Percentiles rank a stretch among this genome's conserved stretches.
Evolutionary conservation across 2,329 filamentous ascomycete genomes (phyloP).

Genomic region (Metarhizium humberi): DNA sequence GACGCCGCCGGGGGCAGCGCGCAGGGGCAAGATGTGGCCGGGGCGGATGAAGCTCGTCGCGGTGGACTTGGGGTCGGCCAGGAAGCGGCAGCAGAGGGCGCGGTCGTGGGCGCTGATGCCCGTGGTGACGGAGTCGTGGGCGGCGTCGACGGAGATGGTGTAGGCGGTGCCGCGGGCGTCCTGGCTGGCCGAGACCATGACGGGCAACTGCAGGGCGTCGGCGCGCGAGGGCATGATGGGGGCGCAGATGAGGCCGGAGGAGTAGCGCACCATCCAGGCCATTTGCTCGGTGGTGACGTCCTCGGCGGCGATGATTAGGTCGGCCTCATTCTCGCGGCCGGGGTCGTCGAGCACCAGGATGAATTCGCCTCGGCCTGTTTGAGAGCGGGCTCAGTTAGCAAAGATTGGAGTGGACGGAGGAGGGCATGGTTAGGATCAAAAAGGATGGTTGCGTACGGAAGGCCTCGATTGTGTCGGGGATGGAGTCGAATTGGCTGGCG

Average conservation of each 20-base stretch:
- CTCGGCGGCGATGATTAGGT: conserved; percentile 88
- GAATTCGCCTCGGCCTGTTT: conserved; percentile 70
- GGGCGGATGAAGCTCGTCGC: conserved; percentile 64
- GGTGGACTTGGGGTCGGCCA: conserved; percentile 57
- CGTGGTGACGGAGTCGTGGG: conserved; percentile 64
- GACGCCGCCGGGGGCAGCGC: conserved; percentile 71
- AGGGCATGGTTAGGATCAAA: neutral
- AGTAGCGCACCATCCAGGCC: conserved; percentile 91
- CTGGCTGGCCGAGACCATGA: conserved; percentile 69
- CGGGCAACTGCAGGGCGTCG: conserved; percentile 65
- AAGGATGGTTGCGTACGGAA: conserved; percentile 42
- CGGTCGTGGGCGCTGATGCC: conserved; percentile 88
- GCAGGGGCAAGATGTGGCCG: conserved; percentile 83
- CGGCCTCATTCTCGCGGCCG: conserved; percentile 93
- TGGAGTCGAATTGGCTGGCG: conserved; percentile 50
- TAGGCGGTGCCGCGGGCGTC: conserved; percentile 91
- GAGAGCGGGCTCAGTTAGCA: conserved; percentile 3
- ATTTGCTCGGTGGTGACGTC: conserved; percentile 81
- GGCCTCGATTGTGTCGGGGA: conserved; percentile 54
- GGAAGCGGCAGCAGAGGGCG: conserved; percentile 66
- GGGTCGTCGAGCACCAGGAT: conserved; percentile 91
- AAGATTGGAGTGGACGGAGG: neutral
- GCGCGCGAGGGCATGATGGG: conserved; percentile 66
- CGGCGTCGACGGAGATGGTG: conserved; percentile 79
- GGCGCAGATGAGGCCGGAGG: conserved; percentile 84